phyloP scores from a whole-genome alignment of 2,329 filamentous ascomycete species.

The Dothideomycetes sp. region DNA sequence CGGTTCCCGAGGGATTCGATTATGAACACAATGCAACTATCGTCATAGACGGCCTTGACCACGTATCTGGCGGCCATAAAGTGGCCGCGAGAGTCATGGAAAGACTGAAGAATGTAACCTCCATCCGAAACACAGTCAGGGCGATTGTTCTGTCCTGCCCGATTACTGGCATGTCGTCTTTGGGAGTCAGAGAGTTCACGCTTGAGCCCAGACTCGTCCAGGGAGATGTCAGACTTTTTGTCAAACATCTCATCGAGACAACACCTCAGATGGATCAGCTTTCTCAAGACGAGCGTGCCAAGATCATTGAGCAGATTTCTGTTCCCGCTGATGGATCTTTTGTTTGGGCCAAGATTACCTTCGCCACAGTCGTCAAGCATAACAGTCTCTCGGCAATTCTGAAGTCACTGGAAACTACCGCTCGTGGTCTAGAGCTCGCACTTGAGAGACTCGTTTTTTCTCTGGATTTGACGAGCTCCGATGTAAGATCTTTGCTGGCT shows the following conservation, averaged over 20 bases:
- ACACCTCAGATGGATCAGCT: not conserved
- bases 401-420: not conserved
- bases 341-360: not conserved
- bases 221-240: not conserved
- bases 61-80: not conserved
- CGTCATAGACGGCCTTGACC: not conserved
- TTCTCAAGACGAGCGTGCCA: not conserved
- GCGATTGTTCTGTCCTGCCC: not conserved
- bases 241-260: not conserved
- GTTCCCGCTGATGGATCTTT: not conserved
- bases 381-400: not conserved
- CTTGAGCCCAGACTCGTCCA: not conserved
- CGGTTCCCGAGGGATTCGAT: not conserved
- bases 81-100: not conserved
- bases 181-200: not conserved
- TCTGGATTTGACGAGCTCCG: not conserved
- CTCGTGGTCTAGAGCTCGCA: not conserved
- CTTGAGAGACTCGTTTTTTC: not conserved
- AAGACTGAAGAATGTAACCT: not conserved
- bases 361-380: not conserved
- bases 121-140: not conserved
- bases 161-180: not conserved
- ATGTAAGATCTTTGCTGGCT: not conserved
- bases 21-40: not conserved
- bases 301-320: not conserved